phyloP scores from a whole-genome alignment of 257 asterid species.

The Osmanthus fragrans region DNA sequence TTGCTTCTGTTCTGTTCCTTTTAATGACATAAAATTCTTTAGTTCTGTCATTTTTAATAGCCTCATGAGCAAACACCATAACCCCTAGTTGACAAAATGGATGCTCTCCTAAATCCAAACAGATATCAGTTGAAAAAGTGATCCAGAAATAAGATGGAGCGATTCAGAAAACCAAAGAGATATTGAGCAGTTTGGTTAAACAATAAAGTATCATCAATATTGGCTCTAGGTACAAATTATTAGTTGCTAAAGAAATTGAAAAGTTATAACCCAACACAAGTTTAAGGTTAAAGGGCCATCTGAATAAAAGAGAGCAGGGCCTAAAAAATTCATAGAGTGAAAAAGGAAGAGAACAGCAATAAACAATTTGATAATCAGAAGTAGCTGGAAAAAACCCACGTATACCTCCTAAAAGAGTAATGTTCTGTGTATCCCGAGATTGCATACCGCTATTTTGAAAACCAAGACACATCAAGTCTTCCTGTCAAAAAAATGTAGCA shows the following conservation, averaged over 20 bases:
- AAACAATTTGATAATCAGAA: not conserved
- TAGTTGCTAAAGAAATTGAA: not conserved
- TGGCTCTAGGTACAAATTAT: constrained; percentile 12
- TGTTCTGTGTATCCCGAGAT: constrained; percentile 71
- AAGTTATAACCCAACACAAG: not conserved
- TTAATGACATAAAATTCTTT: not conserved
- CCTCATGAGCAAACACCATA: not conserved
- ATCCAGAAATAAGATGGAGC: constrained; percentile 5
- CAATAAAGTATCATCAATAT: not conserved
- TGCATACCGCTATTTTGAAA: constrained; percentile 89
- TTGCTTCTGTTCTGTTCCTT: not conserved
- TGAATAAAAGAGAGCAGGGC: constrained; percentile 1
- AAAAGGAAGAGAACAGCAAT: not conserved
- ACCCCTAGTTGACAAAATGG: not conserved
- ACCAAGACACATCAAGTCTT: constrained; percentile 85
- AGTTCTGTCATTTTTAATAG: not conserved
- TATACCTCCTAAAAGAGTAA: constrained; percentile 91
- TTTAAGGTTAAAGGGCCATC: constrained; percentile 1
- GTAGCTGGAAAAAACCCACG: constrained; percentile 20
- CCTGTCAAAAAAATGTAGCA: constrained; percentile 47
- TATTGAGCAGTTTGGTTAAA: constrained; percentile 20
- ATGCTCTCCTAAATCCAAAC: not conserved
- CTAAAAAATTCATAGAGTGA: not conserved
- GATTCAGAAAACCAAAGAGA: constrained; percentile 9
- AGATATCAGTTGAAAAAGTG: not conserved